Conservation (phyloP, 106 monocot species). For the Dendrobium officinale region DNA sequence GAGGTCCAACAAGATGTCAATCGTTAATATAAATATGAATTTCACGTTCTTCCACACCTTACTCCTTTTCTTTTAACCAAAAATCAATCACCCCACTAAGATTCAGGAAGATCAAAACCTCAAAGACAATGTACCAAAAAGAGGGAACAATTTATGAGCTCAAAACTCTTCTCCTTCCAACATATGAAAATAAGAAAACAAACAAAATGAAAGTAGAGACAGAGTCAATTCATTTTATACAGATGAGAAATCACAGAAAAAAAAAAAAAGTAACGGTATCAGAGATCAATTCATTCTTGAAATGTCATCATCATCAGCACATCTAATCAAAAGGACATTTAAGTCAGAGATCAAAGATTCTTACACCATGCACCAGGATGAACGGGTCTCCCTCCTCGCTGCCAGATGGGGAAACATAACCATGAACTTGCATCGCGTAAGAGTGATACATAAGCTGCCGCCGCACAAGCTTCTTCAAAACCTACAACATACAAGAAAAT, state of each 20-base stretch:
- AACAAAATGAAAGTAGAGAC: too few species aligned
- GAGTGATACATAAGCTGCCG: constrained; percentile 84
- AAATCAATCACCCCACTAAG: background rate
- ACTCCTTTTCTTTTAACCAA: too few species aligned
- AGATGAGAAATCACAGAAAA: too few species aligned
- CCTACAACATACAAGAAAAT: constrained; percentile 30
- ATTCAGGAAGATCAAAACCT: background rate
- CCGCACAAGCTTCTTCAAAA: constrained; percentile 74
- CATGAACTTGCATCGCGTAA: constrained; percentile 92
- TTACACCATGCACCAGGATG: constrained; percentile 83
- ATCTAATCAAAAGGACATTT: too few species aligned
- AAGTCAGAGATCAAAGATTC: constrained; percentile 1
- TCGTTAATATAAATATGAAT: too few species aligned
- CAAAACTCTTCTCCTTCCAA: background rate
- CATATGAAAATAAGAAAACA: too few species aligned
- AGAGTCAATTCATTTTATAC: too few species aligned
- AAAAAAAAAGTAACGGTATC: too few species aligned
- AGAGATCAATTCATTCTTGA: too few species aligned
- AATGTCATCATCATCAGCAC: too few species aligned
- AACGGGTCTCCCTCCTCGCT: constrained; percentile 34
- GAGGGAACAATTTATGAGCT: background rate
- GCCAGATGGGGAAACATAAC: constrained; percentile 41
- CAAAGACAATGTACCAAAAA: background rate
- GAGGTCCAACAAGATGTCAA: background rate
- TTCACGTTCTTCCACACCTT: too few species aligned